phyloP scores from a whole-genome alignment of 352 stramenopile genomes.

The Globisporangium recalcitrans region DNA sequence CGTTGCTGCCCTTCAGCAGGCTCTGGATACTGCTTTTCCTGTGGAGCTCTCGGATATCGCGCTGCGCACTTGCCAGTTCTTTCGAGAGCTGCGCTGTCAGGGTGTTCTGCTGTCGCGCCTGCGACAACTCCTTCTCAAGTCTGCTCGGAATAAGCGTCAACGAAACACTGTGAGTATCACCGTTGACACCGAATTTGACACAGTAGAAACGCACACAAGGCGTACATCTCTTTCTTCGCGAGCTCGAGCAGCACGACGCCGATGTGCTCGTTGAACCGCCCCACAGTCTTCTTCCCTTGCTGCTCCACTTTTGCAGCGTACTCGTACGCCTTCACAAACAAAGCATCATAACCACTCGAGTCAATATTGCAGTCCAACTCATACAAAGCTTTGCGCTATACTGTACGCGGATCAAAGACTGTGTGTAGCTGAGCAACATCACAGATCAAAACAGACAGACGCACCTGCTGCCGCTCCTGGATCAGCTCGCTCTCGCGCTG shows the following conservation, averaged over 20 bases:
- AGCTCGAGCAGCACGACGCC: conserved; percentile 49
- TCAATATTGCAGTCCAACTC: neutral
- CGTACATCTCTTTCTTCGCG: conserved; percentile 55
- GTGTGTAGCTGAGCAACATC: neutral
- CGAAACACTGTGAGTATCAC: too few species aligned
- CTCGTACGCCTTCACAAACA: conserved; percentile 42
- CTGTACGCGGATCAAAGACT: too few species aligned
- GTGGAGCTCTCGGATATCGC: conserved; percentile 69
- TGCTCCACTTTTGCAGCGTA: conserved; percentile 46
- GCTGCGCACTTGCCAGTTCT: conserved; percentile 60
- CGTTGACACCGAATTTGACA: too few species aligned
- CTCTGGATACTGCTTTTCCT: conserved; percentile 65
- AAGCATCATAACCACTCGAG: neutral
- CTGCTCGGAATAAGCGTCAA: too few species aligned
- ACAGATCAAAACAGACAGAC: neutral
- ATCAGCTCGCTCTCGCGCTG: conserved; percentile 58
- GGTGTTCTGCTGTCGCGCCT: conserved; percentile 52
- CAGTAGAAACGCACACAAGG: too few species aligned
- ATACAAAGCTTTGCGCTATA: too few species aligned
- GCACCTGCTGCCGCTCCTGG: conserved; percentile 55
- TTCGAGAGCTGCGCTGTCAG: conserved; percentile 52
- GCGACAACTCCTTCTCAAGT: conserved; percentile 53
- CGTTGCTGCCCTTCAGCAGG: conserved; percentile 43
- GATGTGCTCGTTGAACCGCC: conserved; percentile 46
- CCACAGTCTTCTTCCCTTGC: conserved; percentile 36